These are phyloP conservation scores for Rhodotorula sphaerocarpa DNA, from an alignment of 768 basidiomycete genomes.

Conservation along the genomic window DNA sequence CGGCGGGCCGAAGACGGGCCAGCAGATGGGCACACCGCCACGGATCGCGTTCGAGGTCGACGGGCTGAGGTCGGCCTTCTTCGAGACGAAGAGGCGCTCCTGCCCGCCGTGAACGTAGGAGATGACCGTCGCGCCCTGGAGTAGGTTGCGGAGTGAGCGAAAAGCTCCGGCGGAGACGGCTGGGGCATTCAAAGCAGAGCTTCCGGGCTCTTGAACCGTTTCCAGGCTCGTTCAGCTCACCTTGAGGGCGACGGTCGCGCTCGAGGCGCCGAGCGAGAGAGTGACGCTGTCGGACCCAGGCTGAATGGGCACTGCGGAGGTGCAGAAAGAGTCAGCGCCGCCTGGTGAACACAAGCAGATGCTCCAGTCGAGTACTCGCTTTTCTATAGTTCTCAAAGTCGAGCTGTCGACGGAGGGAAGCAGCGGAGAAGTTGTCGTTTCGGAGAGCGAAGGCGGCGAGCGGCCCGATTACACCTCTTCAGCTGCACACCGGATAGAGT, in stretches of 20 bases:
- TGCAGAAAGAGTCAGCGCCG: neutral
- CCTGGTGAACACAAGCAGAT: neutral
- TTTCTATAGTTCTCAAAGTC: no score
- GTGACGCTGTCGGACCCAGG: neutral
- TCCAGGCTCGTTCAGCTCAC: no score
- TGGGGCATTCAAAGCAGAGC: no score
- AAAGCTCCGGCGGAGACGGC: no score
- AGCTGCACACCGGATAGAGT: no score
- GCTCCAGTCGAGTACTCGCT: neutral
- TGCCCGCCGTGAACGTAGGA: slow-evolving; percentile 18
- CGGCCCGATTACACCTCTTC: no score
- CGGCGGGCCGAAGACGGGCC: slow-evolving; percentile 72
- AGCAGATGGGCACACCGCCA: slow-evolving; percentile 37
- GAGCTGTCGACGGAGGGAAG: no score
- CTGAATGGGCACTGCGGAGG: slow-evolving; percentile 6
- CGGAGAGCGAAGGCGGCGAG: no score
- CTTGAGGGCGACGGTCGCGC: slow-evolving; percentile 18
- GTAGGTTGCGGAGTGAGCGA: neutral
- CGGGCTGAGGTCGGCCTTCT: slow-evolving; percentile 5
- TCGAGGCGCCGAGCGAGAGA: slow-evolving; percentile 10
- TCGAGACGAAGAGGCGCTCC: slow-evolving; percentile 36
- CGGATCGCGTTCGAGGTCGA: slow-evolving; percentile 32
- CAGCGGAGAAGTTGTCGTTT: no score
- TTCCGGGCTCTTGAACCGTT: no score
- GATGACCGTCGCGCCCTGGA: slow-evolving; percentile 32